These are phyloP conservation scores for Delonix regia DNA, from an alignment of 306 rosid genomes.

Conservation along the genomic window DNA sequence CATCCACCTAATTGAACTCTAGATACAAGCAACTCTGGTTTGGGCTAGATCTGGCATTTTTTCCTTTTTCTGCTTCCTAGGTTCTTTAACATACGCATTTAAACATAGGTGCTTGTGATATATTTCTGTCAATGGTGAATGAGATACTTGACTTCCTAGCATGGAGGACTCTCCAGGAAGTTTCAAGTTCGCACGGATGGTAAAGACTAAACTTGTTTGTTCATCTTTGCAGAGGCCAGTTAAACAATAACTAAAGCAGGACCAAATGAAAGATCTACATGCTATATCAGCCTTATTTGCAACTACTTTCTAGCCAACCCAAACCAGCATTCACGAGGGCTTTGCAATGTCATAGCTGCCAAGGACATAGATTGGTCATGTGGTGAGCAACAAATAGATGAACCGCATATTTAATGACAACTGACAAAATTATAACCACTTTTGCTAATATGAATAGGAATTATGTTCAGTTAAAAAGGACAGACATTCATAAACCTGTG, in stretches of 20 bases:
- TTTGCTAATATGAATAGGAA: slow-evolving; percentile 1
- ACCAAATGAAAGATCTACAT: neutral
- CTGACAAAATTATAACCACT: neutral
- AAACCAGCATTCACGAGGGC: neutral
- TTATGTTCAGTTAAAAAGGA: slow-evolving; percentile 23
- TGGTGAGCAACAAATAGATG: neutral
- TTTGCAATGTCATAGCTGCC: neutral
- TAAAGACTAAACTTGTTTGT: neutral
- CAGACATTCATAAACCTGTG: slow-evolving; percentile 18
- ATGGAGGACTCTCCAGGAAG: no score
- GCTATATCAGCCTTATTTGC: neutral
- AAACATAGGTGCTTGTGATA: no score
- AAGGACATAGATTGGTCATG: neutral
- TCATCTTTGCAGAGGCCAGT: neutral
- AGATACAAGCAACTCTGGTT: no score
- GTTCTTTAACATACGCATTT: no score
- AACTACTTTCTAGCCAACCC: neutral
- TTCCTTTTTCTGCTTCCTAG: no score
- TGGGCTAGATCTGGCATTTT: no score
- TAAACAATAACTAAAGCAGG: neutral
- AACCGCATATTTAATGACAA: slow-evolving; percentile 21
- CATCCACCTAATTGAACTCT: no score
- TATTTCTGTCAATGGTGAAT: no score
- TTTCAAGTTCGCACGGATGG: neutral
- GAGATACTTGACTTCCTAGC: no score